phyloP scores from a whole-genome alignment of 169 alveolate genomes.

The Plasmodium fragile region DNA sequence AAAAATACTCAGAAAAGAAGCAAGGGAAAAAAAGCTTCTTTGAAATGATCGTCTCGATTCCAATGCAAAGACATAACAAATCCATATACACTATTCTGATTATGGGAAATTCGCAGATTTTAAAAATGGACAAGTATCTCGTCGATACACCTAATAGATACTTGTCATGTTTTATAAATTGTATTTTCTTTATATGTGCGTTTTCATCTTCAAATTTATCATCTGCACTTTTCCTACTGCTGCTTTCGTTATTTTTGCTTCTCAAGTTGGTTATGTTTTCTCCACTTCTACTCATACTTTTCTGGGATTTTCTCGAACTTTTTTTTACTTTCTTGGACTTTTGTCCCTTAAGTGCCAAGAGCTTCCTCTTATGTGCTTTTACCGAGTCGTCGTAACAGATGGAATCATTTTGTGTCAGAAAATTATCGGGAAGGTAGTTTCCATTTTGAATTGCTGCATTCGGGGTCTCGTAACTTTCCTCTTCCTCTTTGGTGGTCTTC shows the following conservation, averaged over 20 bases:
- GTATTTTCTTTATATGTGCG: constrained; percentile 44
- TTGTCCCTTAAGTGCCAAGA: constrained; percentile 1
- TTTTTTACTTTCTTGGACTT: constrained; percentile 34
- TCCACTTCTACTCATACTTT: neutral
- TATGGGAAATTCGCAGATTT: constrained; percentile 45
- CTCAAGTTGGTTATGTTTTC: constrained; percentile 15
- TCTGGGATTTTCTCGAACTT: constrained; percentile 3
- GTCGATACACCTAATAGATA: constrained; percentile 50
- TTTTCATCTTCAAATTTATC: constrained; percentile 54
- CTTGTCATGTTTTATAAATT: constrained; percentile 58
- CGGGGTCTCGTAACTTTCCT: neutral
- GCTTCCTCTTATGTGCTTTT: constrained; percentile 22
- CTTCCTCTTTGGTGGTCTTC: neutral
- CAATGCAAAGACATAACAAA: constrained; percentile 54
- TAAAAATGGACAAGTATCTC: constrained; percentile 51
- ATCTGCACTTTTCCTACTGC: constrained; percentile 14
- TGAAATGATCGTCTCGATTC: constrained; percentile 66
- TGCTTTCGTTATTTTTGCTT: constrained; percentile 37
- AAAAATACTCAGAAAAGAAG: constrained; percentile 73
- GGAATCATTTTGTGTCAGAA: neutral
- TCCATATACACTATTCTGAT: constrained; percentile 40
- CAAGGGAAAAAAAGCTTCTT: constrained; percentile 56
- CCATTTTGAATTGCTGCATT: neutral
- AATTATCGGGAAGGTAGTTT: neutral
- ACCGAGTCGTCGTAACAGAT: neutral